These are phyloP conservation scores for Talaromyces funiculosus DNA, from an alignment of 2,329 filamentous ascomycete genomes.

Conservation along the genomic window DNA sequence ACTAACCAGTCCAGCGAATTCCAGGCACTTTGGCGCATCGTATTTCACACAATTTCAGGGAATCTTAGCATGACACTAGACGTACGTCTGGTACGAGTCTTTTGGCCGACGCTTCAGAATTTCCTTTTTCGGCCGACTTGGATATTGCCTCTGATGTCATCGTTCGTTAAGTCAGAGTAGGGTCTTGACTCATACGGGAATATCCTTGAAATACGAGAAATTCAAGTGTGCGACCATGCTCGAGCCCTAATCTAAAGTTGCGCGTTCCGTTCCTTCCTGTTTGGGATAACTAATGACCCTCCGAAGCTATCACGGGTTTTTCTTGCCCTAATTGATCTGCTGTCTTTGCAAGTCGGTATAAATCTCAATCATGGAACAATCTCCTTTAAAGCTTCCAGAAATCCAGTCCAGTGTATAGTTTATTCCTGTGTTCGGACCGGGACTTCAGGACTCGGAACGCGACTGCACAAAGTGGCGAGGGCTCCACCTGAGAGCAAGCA, in stretches of 20 bases:
- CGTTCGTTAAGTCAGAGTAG: not conserved
- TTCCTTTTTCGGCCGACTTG: not conserved
- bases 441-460: not conserved
- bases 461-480: not conserved
- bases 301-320: not conserved
- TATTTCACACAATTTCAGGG: not conserved
- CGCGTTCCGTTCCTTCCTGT: not conserved
- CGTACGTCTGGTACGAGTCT: not conserved
- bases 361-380: too few species aligned
- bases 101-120: not conserved
- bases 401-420: not conserved
- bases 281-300: not conserved
- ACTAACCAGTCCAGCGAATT: not conserved
- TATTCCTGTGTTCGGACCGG: not conserved
- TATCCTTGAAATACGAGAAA: not conserved
- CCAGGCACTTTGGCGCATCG: not conserved
- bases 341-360: too few species aligned
- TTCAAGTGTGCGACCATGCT: not conserved
- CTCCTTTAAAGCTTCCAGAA: too few species aligned
- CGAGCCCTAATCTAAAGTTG: not conserved
- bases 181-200: not conserved
- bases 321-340: not conserved
- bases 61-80: not conserved
- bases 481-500: constrained; percentile 5
- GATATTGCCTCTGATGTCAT: not conserved